Conservation (phyloP, 2,329 filamentous ascomycete species). For the Pseudocercospora eumusae region DNA sequence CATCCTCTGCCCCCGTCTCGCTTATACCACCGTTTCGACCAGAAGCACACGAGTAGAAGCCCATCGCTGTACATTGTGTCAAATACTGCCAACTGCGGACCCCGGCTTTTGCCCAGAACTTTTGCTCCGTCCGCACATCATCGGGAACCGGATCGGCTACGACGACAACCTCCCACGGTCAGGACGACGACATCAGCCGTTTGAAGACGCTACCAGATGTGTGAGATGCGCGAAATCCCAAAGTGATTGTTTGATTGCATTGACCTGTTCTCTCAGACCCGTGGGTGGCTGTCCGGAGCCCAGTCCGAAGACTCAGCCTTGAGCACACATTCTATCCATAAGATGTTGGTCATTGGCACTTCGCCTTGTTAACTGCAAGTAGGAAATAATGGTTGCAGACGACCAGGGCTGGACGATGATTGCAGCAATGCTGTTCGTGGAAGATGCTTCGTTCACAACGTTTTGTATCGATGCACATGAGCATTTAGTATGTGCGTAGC, state of each 20-base stretch:
- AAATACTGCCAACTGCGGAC: neutral
- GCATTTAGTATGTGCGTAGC: neutral
- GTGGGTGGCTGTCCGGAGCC: neutral
- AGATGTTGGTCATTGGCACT: neutral
- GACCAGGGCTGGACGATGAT: neutral
- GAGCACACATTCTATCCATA: neutral
- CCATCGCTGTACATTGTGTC: neutral
- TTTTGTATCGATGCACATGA: neutral
- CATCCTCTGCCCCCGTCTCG: neutral
- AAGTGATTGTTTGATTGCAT: neutral
- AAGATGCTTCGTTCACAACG: neutral
- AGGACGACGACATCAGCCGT: neutral
- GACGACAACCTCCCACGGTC: neutral
- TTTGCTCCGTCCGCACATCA: neutral
- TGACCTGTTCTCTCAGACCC: neutral
- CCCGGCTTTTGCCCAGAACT: neutral
- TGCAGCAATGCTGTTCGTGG: no score
- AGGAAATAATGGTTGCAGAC: neutral
- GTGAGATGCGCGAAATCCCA: neutral
- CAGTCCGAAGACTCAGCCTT: neutral
- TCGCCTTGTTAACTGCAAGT: neutral
- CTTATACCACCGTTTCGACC: neutral
- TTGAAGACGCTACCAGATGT: neutral
- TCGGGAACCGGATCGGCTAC: neutral
- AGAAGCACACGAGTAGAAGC: no score